Evolutionary conservation across 257 asterid genomes (phyloP), one percentile per base, ranked within the genome.

Genomic region (Solanum tarapatanum): DNA sequence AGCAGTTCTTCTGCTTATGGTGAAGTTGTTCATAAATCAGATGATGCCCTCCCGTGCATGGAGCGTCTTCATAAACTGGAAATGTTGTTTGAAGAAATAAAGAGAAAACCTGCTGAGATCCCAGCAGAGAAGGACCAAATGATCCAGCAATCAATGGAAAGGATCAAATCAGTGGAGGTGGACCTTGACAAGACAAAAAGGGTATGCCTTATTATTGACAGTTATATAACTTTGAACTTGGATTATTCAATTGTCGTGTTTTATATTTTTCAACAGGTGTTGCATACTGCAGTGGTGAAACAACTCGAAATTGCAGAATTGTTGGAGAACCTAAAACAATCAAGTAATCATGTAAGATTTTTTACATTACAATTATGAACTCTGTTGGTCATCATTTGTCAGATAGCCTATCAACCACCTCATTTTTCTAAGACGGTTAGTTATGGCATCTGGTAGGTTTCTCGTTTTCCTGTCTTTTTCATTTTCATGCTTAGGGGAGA

Each of bases 131-230:
- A 95, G 92, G 98, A 96, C 43, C 97, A 91, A 89, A 91, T 96
- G 91, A 93, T 96, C 87, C 96, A 89, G 87, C 94, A 93, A 84
- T 95, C 99, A 13, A 88, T 96, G 75, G 96, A 94, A 86, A 93
- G 99, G 92, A 95, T 96, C 88, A 95, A 94, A 92, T 91, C 88
- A 35, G 94, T 95, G 24, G 99, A 96, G 90, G 74, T 66, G 84
- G 99, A 96, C 88, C 98, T 96, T 58, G 95, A 93, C 88, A 94
- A 93, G 83, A 95, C 99, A 83, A 96, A 95, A 90, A 91, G 92
- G 96, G 99, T 94, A 92, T 89, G 84, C 51, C 14, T 75, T 84
- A 74, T 32, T 84, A 72, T 73, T 73, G 51, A 74, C 51, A 74
- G 82, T 36, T 7, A 74, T 74, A 36, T 24, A 74, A 21, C 48